These are phyloP conservation scores for Verticillium albo-atrum DNA, from an alignment of 2,329 filamentous ascomycete genomes.

Conservation along the genomic window DNA sequence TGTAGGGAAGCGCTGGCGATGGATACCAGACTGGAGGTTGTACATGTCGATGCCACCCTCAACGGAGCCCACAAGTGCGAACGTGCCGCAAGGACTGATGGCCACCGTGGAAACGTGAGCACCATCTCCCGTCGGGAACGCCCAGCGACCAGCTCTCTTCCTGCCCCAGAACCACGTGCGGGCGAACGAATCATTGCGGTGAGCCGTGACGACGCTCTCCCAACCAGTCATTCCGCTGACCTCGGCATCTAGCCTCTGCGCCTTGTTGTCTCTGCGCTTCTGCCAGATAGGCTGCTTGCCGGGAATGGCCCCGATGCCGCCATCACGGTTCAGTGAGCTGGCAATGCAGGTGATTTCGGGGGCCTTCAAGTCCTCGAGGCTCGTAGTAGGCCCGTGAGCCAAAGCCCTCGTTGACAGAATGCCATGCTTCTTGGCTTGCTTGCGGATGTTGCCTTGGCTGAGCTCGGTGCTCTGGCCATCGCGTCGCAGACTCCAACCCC, in stretches of 20 bases:
- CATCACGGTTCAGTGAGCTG: constrained; percentile 88
- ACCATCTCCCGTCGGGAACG: constrained; percentile 79
- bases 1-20: constrained; percentile 83
- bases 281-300: constrained; percentile 81
- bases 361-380: constrained; percentile 75
- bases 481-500: constrained; percentile 92
- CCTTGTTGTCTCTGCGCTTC: constrained; percentile 62
- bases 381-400: constrained; percentile 56
- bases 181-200: constrained; percentile 77
- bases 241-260: constrained; percentile 58
- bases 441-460: constrained; percentile 83
- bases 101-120: constrained; percentile 82
- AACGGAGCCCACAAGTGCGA: constrained; percentile 83
- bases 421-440: constrained; percentile 86
- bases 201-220: constrained; percentile 95
- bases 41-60: constrained; percentile 88
- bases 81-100: constrained; percentile 88
- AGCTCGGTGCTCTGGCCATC: constrained; percentile 93
- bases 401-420: constrained; percentile 56
- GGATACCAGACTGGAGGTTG: constrained; percentile 89
- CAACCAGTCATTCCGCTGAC: constrained; percentile 79
- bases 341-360: constrained; percentile 90
- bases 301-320: constrained; percentile 81
- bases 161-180: constrained; percentile 98
- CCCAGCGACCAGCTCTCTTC: constrained; percentile 89